Percentiles rank a stretch among this genome's conserved stretches.
Evolutionary conservation across 306 rosid species (phyloP).

Genomic region (Trifolium fragiferum): DNA sequence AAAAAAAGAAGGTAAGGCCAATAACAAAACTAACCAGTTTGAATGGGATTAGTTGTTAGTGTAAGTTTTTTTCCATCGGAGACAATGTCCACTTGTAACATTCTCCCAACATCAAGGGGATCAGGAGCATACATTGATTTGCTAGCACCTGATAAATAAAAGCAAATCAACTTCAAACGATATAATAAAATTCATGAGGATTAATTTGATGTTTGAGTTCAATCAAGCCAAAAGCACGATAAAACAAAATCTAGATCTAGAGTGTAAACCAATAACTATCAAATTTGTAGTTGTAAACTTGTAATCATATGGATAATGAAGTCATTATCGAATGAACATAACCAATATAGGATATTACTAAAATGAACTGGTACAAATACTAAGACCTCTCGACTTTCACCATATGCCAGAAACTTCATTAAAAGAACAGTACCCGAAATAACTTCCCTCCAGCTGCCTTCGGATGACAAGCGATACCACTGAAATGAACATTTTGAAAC

Average conservation of each 20-base stretch:
- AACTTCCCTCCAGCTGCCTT: constrained; percentile 82
- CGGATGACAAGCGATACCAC: constrained; percentile 89
- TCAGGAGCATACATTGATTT: constrained; percentile 81
- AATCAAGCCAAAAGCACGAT: constrained; percentile 25
- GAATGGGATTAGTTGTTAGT: constrained; percentile 75
- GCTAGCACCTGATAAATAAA: constrained; percentile 65
- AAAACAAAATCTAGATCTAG: background rate
- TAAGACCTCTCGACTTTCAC: constrained; percentile 22
- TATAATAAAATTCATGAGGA: too few relatives aligned
- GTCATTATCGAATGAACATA: constrained; percentile 18
- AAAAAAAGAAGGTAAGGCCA: constrained; percentile 4
- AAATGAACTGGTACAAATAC: constrained; percentile 12
- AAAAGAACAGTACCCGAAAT: constrained; percentile 67
- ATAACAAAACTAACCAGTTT: constrained; percentile 68
- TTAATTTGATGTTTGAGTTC: too few relatives aligned
- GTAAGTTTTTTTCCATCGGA: constrained; percentile 65
- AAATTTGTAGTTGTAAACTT: too few relatives aligned
- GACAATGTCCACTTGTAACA: constrained; percentile 76
- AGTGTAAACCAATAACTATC: too few relatives aligned
- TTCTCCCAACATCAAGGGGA: constrained; percentile 91
- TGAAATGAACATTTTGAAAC: constrained; percentile 78
- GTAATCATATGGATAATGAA: too few relatives aligned
- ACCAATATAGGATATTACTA: constrained; percentile 21
- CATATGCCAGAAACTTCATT: constrained; percentile 26
- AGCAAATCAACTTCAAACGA: too few relatives aligned